These are phyloP conservation scores for Pinus taeda DNA, from an alignment of 75 land plant species.

Conservation along the genomic window DNA sequence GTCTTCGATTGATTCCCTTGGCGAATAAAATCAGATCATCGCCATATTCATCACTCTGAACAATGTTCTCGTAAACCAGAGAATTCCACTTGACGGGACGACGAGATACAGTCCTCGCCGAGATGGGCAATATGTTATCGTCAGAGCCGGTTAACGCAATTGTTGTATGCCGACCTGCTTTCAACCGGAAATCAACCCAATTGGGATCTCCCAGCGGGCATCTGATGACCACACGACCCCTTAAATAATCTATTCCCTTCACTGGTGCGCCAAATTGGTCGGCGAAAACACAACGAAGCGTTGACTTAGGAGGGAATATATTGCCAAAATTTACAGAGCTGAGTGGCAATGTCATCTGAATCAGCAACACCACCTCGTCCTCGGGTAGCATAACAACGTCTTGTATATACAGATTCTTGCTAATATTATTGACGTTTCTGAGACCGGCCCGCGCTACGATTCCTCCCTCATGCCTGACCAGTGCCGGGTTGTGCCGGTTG, in stretches of 20 bases:
- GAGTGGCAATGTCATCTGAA: conserved; percentile 1
- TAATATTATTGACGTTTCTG: no score
- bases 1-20: conserved; percentile 44
- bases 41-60: conserved; percentile 11
- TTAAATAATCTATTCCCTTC: conserved; percentile 25
- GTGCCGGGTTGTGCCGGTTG: no score
- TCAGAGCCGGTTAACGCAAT: not conserved
- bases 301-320: not conserved
- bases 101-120: not conserved
- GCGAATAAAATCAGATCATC: conserved; percentile 40
- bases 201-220: conserved; percentile 8
- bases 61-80: conserved; percentile 35
- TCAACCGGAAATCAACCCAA: not conserved
- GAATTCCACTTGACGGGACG: conserved; percentile 31
- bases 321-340: not conserved
- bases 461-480: not conserved
- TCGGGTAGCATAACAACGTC: conserved; percentile 44
- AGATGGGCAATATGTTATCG: not conserved
- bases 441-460: not conserved
- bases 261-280: conserved; percentile 20
- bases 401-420: not conserved
- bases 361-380: conserved; percentile 29
- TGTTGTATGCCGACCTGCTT: not conserved
- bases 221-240: conserved; percentile 5
- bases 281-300: conserved; percentile 16